These are phyloP conservation scores for Debaryomyces psychrophilus DNA, from an alignment of 1,139 yeast genomes.

Conservation along the genomic window DNA sequence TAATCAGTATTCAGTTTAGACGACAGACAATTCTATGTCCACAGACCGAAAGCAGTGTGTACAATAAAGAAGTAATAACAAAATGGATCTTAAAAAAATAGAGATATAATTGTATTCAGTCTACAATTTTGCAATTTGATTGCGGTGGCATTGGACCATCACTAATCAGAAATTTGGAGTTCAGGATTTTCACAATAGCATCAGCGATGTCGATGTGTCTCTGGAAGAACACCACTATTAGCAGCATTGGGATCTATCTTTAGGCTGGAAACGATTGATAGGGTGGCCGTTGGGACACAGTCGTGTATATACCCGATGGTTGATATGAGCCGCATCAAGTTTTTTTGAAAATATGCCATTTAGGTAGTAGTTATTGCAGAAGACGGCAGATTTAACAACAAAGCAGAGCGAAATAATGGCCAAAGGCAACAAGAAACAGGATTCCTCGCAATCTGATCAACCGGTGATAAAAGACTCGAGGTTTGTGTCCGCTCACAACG, in stretches of 20 bases:
- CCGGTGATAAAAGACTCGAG: conserved; percentile 68
- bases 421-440: conserved; percentile 4
- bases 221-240: too few species aligned
- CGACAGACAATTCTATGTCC: background rate
- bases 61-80: background rate
- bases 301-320: conserved; percentile 4
- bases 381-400: background rate
- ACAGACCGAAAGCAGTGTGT: background rate
- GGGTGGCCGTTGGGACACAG: background rate
- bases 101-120: background rate
- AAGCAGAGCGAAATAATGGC: conserved; percentile 1
- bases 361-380: background rate
- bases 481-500: conserved; percentile 77
- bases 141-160: background rate
- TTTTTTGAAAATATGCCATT: background rate
- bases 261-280: too few species aligned
- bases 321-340: background rate
- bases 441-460: background rate
- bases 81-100: too few species aligned
- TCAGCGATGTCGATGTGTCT: too few species aligned
- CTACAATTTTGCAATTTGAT: background rate
- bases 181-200: background rate
- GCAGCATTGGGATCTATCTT: background rate
- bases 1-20: background rate
- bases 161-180: background rate